These are phyloP conservation scores for Otatea glauca DNA, from an alignment of 176 grass and related monocot species.

Conservation along the genomic window DNA sequence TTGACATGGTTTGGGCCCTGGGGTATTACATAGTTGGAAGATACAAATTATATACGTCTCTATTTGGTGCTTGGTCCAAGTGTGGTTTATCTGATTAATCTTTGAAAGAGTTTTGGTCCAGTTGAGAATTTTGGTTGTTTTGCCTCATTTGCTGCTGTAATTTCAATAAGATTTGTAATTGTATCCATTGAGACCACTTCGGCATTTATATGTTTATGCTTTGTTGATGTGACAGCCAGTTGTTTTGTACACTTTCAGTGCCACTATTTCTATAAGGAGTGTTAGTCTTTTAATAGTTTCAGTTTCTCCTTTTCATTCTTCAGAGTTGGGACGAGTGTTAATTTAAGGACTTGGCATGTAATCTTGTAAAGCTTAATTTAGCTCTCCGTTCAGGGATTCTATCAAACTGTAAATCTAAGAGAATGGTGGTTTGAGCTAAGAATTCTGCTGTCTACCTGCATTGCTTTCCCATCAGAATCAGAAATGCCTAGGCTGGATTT, in stretches of 20 bases:
- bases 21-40: neutral
- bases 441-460: neutral
- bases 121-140: constrained; percentile 5
- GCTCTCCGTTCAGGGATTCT: neutral
- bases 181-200: neutral
- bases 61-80: neutral
- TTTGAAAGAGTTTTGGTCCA: neutral
- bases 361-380: constrained; percentile 19
- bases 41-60: neutral
- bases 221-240: neutral
- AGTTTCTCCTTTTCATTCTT: neutral
- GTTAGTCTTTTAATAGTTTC: constrained; percentile 3
- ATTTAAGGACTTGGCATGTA: neutral
- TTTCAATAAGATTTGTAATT: neutral
- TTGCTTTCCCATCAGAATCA: constrained; percentile 12
- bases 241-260: constrained; percentile 2
- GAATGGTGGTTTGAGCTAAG: neutral
- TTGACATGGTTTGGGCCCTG: neutral
- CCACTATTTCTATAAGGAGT: neutral
- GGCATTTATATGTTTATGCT: neutral
- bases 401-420: constrained; percentile 22
- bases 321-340: neutral
- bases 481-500: constrained; percentile 9
- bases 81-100: constrained; percentile 13
- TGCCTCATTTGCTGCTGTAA: neutral